Evolutionary conservation across 176 grass and related monocot species (phyloP).

Genomic region (Oryza longistaminata): DNA sequence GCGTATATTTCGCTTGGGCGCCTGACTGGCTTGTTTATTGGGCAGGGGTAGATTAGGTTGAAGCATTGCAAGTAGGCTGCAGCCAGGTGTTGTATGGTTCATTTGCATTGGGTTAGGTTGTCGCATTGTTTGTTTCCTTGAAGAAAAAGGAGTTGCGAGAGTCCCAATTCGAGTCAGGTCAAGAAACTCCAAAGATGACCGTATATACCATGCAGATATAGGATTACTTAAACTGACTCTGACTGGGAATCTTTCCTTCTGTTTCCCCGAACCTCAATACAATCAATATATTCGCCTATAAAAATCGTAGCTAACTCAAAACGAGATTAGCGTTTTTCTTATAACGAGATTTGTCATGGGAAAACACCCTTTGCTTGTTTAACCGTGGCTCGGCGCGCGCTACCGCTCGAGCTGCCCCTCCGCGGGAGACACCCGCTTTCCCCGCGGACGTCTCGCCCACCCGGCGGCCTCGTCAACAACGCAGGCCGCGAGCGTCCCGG

Average conservation of each 20-base stretch:
- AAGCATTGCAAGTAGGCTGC: background rate
- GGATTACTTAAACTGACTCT: background rate
- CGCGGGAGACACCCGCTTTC: conserved; percentile 42
- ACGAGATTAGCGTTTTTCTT: background rate
- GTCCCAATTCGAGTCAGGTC: background rate
- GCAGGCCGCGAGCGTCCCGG: background rate
- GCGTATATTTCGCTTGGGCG: background rate
- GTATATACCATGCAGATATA: background rate
- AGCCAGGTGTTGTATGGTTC: background rate
- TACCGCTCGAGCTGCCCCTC: conserved; percentile 19
- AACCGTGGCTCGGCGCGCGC: background rate
- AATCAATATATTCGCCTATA: background rate
- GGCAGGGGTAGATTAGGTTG: background rate
- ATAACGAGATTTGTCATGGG: background rate
- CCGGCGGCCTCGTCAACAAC: no score
- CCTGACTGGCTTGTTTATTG: background rate
- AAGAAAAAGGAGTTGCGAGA: background rate
- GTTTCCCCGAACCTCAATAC: no score
- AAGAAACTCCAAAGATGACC: background rate
- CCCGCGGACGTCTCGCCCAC: conserved; percentile 27
- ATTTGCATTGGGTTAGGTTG: background rate
- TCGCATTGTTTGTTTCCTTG: background rate
- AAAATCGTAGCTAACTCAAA: background rate
- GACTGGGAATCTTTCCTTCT: no score
- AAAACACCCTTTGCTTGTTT: background rate